phyloP scores from a whole-genome alignment of 306 rosid species.

The Hippophae gyantsensis region DNA sequence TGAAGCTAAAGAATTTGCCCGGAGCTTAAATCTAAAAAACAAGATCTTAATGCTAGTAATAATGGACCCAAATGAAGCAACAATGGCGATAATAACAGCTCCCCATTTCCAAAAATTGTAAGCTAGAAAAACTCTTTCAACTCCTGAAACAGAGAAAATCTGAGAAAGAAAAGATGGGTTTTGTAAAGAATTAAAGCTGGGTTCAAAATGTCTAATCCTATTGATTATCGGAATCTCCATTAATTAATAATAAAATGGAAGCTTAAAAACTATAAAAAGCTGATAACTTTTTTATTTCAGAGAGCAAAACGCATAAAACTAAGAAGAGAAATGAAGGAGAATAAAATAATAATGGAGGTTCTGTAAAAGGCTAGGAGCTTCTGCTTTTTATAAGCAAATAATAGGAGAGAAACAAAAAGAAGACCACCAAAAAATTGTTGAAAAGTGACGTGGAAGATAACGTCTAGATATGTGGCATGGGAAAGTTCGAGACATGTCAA shows the following conservation, averaged over 20 bases:
- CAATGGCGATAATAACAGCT: constrained; percentile 45
- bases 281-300: no score
- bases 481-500: constrained; percentile 23
- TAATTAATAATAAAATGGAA: not conserved
- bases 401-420: not conserved
- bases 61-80: constrained; percentile 47
- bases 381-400: constrained; percentile 5
- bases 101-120: constrained; percentile 46
- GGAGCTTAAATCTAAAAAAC: constrained; percentile 17
- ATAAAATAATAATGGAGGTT: constrained; percentile 1
- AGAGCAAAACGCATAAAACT: not conserved
- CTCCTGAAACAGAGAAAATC: constrained; percentile 19
- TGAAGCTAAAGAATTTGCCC: constrained; percentile 16
- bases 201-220: constrained; percentile 33
- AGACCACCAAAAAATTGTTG: not conserved
- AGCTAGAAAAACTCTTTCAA: constrained; percentile 21
- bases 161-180: constrained; percentile 28
- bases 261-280: not conserved
- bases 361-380: not conserved
- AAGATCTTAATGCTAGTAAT: constrained; percentile 40
- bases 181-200: constrained; percentile 22
- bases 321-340: not conserved
- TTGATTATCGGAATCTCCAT: constrained; percentile 53
- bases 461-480: constrained; percentile 5
- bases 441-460: constrained; percentile 22